Evolutionary conservation across 805 yeast species (phyloP), one percentile per base, ranked within the genome.

Genomic region (Pichia nakasei): DNA sequence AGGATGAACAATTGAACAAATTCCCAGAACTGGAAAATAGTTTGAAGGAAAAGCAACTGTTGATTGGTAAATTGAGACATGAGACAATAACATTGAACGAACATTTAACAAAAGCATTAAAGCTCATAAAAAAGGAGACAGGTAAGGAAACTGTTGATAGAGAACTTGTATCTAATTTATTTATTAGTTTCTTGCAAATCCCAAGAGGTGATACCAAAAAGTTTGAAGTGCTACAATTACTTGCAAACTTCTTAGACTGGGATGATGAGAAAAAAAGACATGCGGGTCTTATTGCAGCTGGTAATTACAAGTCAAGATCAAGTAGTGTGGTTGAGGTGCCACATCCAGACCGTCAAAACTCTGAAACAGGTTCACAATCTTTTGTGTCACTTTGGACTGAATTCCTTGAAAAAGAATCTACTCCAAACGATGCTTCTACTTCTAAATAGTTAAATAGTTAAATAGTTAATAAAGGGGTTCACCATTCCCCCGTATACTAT

Each of bases 151-250:
- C 82, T 9, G 87, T 91, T 2, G 97, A 91, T 60, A 82, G 83
- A 57, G 96, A 89, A 60, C 74, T 93, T 48, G 78, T 93, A 5
- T 82, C 96, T 2, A 93, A 93, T 60, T 69, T 93, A 48, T 67
- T 93, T 41, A 73, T 93, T 17, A 85, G 93, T 44, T 93, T 89
- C 63, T 73, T 93, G 17, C 82, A 82, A 29, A 69, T 91, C 26
- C 96, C 96, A 6, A 70, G 98, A 48, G 96, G 93, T 2, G 99
- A 93, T 60, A 75, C 95, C 9, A 91, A 89, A 64, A 88, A 93
- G 63, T 93, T 85, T 59, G 97, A 93, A 69, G 95, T 93, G 4
- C 70, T 93, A 39, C 85, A 78, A 58, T 72, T 93, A 47, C 82
- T 93, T 35, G 75, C 95, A 11, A 85, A 85, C 47, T 80, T 82